These are phyloP conservation scores for Spatholobus suberectus DNA, from an alignment of 306 rosid genomes.

Conservation along the genomic window DNA sequence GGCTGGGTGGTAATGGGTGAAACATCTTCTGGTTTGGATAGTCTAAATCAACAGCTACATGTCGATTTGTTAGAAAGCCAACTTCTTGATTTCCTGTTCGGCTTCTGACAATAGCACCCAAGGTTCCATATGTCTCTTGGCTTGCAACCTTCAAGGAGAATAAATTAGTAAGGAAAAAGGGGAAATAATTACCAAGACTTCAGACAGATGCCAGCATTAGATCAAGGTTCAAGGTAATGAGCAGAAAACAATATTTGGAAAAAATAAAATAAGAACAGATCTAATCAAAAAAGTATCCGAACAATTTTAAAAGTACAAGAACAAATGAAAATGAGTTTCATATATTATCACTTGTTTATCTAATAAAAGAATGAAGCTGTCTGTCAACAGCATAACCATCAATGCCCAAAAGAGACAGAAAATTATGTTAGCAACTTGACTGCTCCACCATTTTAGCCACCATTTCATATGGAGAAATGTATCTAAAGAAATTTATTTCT, in stretches of 20 bases:
- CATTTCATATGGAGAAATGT: slow-evolving; percentile 1
- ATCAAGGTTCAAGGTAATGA: slow-evolving; percentile 29
- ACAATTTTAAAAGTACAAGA: slow-evolving; percentile 8
- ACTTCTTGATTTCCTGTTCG: slow-evolving; percentile 87
- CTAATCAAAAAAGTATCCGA: slow-evolving; percentile 6
- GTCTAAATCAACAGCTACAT: slow-evolving; percentile 98
- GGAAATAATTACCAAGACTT: slow-evolving; percentile 19
- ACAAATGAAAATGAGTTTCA: background rate
- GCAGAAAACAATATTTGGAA: slow-evolving; percentile 13
- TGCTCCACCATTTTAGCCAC: background rate
- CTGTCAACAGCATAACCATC: background rate
- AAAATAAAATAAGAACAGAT: slow-evolving; percentile 7
- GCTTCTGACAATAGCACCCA: slow-evolving; percentile 97
- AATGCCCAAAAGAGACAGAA: background rate
- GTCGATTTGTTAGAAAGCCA: slow-evolving; percentile 98
- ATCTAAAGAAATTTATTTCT: background rate
- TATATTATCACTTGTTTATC: slow-evolving; percentile 1
- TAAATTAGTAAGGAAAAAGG: slow-evolving; percentile 37
- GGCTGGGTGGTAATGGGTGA: slow-evolving; percentile 98
- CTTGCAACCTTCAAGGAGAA: slow-evolving; percentile 83
- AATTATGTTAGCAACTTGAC: background rate
- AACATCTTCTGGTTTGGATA: slow-evolving; percentile 99
- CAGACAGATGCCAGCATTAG: slow-evolving; percentile 40
- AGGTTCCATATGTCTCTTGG: slow-evolving; percentile 95
- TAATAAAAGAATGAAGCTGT: background rate